A percentile compares a stretch with the other conserved stretches of the same genome.
Conservation (phyloP, 2,329 filamentous ascomycete genomes). For the Venturia nashicola region DNA sequence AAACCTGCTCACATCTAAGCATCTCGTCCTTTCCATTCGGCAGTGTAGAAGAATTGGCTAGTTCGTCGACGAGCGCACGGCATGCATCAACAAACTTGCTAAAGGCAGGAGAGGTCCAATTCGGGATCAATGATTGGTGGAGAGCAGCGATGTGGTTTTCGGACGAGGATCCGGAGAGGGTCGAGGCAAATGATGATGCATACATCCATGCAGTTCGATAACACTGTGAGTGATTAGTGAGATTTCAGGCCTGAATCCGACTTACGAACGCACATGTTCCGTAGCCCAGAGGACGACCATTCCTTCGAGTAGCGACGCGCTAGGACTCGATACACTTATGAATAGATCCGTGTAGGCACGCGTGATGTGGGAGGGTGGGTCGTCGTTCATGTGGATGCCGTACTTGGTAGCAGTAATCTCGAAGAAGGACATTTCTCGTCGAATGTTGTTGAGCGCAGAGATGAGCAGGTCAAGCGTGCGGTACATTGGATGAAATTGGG, state of each 20-base stretch:
- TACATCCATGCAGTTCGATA: conserved; percentile 37
- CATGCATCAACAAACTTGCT: conserved; percentile 38
- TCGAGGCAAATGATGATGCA: conserved; percentile 29
- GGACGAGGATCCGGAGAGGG: conserved; percentile 23
- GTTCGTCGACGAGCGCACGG: conserved; percentile 35
- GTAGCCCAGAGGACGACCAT: conserved; percentile 68
- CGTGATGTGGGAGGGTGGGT: conserved; percentile 36
- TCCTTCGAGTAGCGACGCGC: conserved; percentile 49
- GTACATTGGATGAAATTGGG: conserved; percentile 37
- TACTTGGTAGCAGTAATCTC: conserved; percentile 50
- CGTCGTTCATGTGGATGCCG: conserved; percentile 37
- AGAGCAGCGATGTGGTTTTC: conserved; percentile 35
- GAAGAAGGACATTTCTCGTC: conserved; percentile 56
- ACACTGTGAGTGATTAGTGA: conserved; percentile 19
- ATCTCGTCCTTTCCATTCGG: conserved; percentile 37
- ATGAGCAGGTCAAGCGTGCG: conserved; percentile 51
- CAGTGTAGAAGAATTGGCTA: conserved; percentile 33
- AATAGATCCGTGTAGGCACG: conserved; percentile 47
- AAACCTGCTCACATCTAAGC: conserved; percentile 33
- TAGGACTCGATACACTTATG: conserved; percentile 40
- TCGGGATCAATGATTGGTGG: conserved; percentile 37
- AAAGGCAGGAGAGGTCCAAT: conserved; percentile 38
- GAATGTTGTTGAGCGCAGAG: conserved; percentile 52
- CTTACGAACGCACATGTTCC: conserved; percentile 39
- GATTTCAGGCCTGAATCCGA: not conserved